Evolutionary conservation across 1,139 yeast species (phyloP).

Genomic region (Zygoascus hellenicus): DNA sequence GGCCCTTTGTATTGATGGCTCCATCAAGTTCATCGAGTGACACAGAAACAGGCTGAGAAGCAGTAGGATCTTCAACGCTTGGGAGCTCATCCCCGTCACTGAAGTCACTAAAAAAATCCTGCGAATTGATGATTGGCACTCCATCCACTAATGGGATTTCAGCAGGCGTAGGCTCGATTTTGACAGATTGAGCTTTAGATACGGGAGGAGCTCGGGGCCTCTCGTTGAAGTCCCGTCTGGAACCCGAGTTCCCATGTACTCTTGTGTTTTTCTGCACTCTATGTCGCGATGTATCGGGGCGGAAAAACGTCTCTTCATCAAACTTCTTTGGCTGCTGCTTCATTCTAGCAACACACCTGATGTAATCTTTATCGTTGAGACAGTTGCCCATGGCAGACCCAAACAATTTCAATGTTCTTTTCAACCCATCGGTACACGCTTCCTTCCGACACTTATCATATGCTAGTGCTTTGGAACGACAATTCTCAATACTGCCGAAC

Average conservation of each 20-base stretch:
- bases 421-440: constrained; percentile 72
- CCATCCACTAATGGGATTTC: constrained; percentile 6
- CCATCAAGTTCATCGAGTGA: not conserved
- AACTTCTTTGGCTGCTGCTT: constrained; percentile 17
- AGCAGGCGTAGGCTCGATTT: constrained; percentile 2
- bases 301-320: constrained; percentile 17
- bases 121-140: constrained; percentile 7
- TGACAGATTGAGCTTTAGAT: not conserved
- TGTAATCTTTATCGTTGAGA: constrained; percentile 56
- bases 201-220: constrained; percentile 6
- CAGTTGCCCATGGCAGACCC: constrained; percentile 78
- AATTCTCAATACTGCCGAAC: constrained; percentile 65
- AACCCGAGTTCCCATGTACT: not conserved
- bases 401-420: constrained; percentile 68
- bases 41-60: constrained; percentile 6
- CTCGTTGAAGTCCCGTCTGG: constrained; percentile 1
- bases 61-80: constrained; percentile 6
- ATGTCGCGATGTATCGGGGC: constrained; percentile 1
- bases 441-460: constrained; percentile 72
- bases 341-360: constrained; percentile 47
- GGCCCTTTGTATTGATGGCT: too few species aligned
- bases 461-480: constrained; percentile 57
- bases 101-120: constrained; percentile 14
- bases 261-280: not conserved
- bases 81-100: constrained; percentile 20